phyloP scores from a whole-genome alignment of 192 early-diverging fungal species.

The Backusella psychrophila region DNA sequence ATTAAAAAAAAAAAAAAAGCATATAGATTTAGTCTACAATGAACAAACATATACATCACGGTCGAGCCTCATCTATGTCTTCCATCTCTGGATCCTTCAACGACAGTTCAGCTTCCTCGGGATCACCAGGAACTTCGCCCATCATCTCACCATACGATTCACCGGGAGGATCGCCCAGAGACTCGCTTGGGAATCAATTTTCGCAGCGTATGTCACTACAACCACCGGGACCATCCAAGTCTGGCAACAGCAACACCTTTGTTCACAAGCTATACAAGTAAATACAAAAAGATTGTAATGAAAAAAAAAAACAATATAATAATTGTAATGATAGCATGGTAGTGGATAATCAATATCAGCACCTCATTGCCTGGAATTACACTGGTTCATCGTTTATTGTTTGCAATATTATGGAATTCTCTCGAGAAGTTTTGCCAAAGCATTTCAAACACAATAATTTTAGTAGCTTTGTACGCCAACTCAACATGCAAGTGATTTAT shows the following conservation, averaged over 20 bases:
- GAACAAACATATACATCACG: slow-evolving; percentile 10
- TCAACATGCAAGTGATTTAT: slow-evolving; percentile 69
- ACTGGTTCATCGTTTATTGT: slow-evolving; percentile 86
- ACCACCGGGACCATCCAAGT: neutral
- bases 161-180: slow-evolving; percentile 9
- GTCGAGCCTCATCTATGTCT: slow-evolving; percentile 9
- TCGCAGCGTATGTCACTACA: slow-evolving; percentile 24
- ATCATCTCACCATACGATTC: slow-evolving; percentile 14
- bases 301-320: neutral
- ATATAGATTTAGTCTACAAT: neutral
- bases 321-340: slow-evolving; percentile 60
- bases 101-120: slow-evolving; percentile 13
- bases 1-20: no score
- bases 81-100: slow-evolving; percentile 13
- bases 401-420: slow-evolving; percentile 87
- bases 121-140: slow-evolving; percentile 22
- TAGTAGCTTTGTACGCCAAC: slow-evolving; percentile 83
- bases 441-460: slow-evolving; percentile 95
- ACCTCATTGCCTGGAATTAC: slow-evolving; percentile 90
- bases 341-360: slow-evolving; percentile 79
- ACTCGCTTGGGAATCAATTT: slow-evolving; percentile 1
- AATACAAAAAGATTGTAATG: slow-evolving; percentile 1
- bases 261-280: slow-evolving; percentile 61
- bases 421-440: slow-evolving; percentile 84
- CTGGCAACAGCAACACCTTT: slow-evolving; percentile 49